Conservation (phyloP, 139 green algal species). For the Gonium pectorale region DNA sequence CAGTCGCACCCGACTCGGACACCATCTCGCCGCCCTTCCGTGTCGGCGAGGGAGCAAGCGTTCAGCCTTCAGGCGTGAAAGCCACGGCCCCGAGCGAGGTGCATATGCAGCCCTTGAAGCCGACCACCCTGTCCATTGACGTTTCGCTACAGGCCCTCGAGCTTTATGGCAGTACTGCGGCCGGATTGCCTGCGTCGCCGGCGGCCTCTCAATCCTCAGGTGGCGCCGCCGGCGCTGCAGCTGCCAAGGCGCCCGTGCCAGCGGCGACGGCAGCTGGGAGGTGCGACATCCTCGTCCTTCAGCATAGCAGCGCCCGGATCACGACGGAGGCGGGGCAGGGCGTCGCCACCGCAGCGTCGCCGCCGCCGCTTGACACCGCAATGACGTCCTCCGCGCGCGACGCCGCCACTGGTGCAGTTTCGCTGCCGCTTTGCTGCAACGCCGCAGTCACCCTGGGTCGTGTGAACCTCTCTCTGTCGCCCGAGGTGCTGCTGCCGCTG, state of each 20-base stretch:
- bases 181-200: not conserved
- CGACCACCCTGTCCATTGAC: not conserved
- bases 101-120: too few relatives aligned
- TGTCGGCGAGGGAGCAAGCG: not conserved
- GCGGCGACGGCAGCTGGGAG: not conserved
- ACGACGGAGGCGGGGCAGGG: not conserved
- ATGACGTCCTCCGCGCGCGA: not conserved
- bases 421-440: not conserved
- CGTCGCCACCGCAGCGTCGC: not conserved
- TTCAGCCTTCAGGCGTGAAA: not conserved
- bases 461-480: not conserved
- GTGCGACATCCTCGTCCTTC: constrained; percentile 2
- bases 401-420: not conserved
- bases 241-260: not conserved
- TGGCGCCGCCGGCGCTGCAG: not conserved
- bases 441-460: constrained; percentile 9
- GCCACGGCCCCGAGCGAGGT: too few relatives aligned
- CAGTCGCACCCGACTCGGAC: not conserved
- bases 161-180: not conserved
- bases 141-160: constrained; percentile 4
- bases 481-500: not conserved
- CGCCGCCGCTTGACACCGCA: not conserved
- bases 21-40: not conserved
- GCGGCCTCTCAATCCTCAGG: too few relatives aligned
- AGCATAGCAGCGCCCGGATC: not conserved